phyloP scores from a whole-genome alignment of 73 alveolate species.

The Paramecium bursaria region DNA sequence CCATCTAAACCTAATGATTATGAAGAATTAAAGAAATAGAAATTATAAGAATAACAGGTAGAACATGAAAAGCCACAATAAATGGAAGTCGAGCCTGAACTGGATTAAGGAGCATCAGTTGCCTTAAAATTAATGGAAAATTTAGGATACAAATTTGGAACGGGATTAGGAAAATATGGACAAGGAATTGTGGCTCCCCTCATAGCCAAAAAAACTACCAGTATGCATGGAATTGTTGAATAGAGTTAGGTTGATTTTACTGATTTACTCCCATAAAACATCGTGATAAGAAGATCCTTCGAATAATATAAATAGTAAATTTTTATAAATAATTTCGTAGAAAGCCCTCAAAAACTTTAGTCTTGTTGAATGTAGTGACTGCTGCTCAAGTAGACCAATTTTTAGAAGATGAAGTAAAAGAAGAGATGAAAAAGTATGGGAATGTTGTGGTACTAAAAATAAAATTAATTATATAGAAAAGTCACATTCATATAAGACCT shows the following conservation, averaged over 20 bases:
- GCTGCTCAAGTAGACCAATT: constrained; percentile 10
- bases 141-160: constrained; percentile 40
- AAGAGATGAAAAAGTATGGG: constrained; percentile 30
- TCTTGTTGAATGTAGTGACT: constrained; percentile 12
- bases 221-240: constrained; percentile 24
- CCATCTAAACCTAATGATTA: constrained; percentile 50
- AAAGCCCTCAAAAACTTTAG: constrained; percentile 31
- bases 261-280: constrained; percentile 31
- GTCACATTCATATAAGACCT: constrained; percentile 20
- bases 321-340: constrained; percentile 3
- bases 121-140: constrained; percentile 50
- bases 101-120: constrained; percentile 1
- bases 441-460: neutral
- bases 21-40: constrained; percentile 45
- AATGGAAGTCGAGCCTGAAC: neutral
- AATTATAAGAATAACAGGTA: constrained; percentile 4
- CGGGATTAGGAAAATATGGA: constrained; percentile 35
- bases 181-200: constrained; percentile 22
- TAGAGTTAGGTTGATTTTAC: constrained; percentile 36
- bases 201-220: constrained; percentile 18
- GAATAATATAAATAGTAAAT: constrained; percentile 45
- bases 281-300: constrained; percentile 5
- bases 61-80: neutral
- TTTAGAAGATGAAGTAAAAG: constrained; percentile 33
- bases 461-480: neutral